phyloP scores from a whole-genome alignment of 225 moss, liverwort and hornwort species.

The Marchantia paleacea region DNA sequence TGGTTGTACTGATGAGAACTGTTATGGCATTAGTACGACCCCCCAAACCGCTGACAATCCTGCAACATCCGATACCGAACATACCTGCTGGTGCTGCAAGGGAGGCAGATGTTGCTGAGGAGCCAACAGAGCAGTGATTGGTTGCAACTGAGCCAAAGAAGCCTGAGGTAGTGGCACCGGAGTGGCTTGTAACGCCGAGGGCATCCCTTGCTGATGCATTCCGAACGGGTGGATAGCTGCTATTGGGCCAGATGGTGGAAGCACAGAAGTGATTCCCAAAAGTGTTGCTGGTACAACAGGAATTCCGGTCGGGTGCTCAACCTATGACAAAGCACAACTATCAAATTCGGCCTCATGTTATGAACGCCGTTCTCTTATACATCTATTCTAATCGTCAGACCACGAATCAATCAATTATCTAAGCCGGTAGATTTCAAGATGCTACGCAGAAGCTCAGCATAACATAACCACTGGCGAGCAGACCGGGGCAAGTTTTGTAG shows the following conservation, averaged over 20 bases:
- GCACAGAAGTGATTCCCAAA: constrained; percentile 53
- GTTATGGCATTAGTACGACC: neutral
- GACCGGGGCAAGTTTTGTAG: too few species aligned
- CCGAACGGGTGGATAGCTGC: constrained; percentile 65
- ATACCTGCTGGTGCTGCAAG: constrained; percentile 67
- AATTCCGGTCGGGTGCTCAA: constrained; percentile 66
- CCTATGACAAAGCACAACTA: constrained; percentile 36
- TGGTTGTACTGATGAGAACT: neutral
- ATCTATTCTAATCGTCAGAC: too few species aligned
- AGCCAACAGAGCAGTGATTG: constrained; percentile 57
- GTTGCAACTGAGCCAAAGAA: constrained; percentile 60
- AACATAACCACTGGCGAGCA: too few species aligned
- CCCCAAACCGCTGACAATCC: neutral
- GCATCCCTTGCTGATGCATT: constrained; percentile 66
- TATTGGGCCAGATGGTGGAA: constrained; percentile 56
- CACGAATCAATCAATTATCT: too few species aligned
- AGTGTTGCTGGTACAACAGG: constrained; percentile 58
- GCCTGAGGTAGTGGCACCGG: constrained; percentile 48
- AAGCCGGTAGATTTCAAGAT: too few species aligned
- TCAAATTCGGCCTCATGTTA: neutral
- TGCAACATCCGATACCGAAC: neutral
- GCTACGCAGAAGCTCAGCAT: too few species aligned
- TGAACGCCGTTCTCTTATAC: neutral
- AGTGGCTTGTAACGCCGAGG: constrained; percentile 56
- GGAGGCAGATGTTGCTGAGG: constrained; percentile 56